Evolutionary conservation across 2,329 filamentous ascomycete genomes (phyloP).

Genomic region (Ceratocystis huliohia): DNA sequence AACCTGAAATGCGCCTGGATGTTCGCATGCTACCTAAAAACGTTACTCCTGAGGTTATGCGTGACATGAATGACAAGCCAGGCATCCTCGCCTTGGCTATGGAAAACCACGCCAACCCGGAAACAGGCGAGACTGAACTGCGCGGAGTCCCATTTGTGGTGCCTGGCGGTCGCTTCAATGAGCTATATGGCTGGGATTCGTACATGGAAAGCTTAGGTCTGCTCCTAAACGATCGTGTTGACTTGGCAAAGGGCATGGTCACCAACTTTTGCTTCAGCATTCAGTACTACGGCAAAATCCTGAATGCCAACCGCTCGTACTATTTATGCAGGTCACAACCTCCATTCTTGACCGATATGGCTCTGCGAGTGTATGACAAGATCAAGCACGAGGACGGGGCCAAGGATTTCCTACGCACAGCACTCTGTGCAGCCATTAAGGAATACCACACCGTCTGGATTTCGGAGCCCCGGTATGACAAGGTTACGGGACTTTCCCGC

Average conservation of each 20-base stretch:
- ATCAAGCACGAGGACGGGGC: conserved; percentile 77
- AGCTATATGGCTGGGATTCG: conserved; percentile 96
- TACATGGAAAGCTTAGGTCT: conserved; percentile 96
- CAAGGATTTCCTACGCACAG: conserved; percentile 64
- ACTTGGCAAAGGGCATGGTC: conserved; percentile 89
- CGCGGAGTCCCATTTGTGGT: conserved; percentile 89
- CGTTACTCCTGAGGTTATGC: conserved; percentile 69
- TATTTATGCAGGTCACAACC: conserved; percentile 91
- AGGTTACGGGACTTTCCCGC: conserved; percentile 63
- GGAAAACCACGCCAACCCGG: conserved; percentile 57
- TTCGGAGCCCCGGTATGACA: conserved; percentile 62
- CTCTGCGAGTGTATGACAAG: conserved; percentile 80
- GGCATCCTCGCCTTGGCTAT: conserved; percentile 84
- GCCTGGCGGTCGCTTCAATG: conserved; percentile 92
- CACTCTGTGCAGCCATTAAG: conserved; percentile 87
- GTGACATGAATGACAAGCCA: conserved; percentile 73
- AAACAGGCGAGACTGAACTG: conserved; percentile 56
- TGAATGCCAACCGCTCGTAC: conserved; percentile 93
- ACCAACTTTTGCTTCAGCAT: conserved; percentile 97
- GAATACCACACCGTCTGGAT: conserved; percentile 90
- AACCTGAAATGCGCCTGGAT: conserved; percentile 75
- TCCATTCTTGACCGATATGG: conserved; percentile 95
- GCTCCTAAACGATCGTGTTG: conserved; percentile 68
- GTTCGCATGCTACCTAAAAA: conserved; percentile 65
- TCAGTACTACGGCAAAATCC: conserved; percentile 93